Conservation (phyloP, 352 stramenopile species). For the Phytophthora europaea region DNA sequence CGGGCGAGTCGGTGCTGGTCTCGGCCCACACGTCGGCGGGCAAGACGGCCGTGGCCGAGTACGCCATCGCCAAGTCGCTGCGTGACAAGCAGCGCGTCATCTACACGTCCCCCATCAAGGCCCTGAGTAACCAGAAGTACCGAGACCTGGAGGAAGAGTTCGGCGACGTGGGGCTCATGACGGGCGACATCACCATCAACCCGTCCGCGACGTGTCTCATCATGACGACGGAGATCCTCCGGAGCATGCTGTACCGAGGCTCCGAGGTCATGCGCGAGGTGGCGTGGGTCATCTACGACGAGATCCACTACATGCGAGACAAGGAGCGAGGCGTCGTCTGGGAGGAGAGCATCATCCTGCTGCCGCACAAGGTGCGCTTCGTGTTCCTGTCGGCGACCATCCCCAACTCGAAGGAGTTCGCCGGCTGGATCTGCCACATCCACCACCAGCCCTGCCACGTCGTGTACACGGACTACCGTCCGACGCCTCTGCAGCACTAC, state of each 20-base stretch:
- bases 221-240: conserved; percentile 98
- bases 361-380: conserved; percentile 99
- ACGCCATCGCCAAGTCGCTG: conserved; percentile 99
- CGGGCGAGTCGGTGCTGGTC: conserved; percentile 98
- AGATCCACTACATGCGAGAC: conserved; percentile 99
- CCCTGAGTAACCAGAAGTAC: conserved; percentile 99
- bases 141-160: conserved; percentile 96
- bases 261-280: conserved; percentile 99
- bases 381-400: conserved; percentile 99
- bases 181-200: conserved; percentile 99
- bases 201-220: conserved; percentile 98
- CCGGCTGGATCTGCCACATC: conserved; percentile 98
- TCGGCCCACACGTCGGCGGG: conserved; percentile 98
- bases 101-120: conserved; percentile 99
- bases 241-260: conserved; percentile 99
- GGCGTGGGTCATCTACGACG: conserved; percentile 99
- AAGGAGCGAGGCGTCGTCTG: conserved; percentile 98
- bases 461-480: conserved; percentile 99
- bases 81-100: conserved; percentile 95
- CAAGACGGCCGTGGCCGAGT: conserved; percentile 98
- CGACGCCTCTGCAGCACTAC: conserved; percentile 99
- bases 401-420: conserved; percentile 98
- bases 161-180: conserved; percentile 99
- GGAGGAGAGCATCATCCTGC: conserved; percentile 99
- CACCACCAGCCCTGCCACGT: conserved; percentile 99